Conservation (phyloP, 441 rosid species). For the Euphorbia celastroides region DNA sequence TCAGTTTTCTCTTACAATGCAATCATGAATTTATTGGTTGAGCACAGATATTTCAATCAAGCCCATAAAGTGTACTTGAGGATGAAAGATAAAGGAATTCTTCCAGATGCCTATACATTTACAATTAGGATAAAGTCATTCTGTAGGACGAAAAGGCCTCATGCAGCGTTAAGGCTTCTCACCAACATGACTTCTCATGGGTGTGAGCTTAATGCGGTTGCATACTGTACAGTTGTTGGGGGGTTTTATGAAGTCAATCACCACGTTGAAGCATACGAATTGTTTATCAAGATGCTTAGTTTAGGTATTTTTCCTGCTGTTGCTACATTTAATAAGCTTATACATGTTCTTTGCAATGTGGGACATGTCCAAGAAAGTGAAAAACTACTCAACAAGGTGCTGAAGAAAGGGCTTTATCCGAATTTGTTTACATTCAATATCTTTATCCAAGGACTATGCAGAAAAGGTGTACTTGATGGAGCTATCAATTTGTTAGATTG, state of each 20-base stretch:
- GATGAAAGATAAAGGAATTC: slow-evolving; percentile 61
- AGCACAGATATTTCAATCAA: slow-evolving; percentile 56
- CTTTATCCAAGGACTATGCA: slow-evolving; percentile 77
- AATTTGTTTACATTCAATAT: slow-evolving; percentile 78
- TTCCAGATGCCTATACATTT: slow-evolving; percentile 79
- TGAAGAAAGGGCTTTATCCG: slow-evolving; percentile 66
- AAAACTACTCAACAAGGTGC: slow-evolving; percentile 62
- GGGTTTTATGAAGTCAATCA: slow-evolving; percentile 66
- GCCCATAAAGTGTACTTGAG: slow-evolving; percentile 85
- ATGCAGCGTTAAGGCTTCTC: slow-evolving; percentile 78
- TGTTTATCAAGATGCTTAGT: slow-evolving; percentile 75
- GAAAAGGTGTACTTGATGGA: slow-evolving; percentile 48
- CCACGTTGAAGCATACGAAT: slow-evolving; percentile 51
- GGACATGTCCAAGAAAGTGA: slow-evolving; percentile 73
- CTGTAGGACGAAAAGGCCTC: slow-evolving; percentile 73
- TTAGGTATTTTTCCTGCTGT: slow-evolving; percentile 46
- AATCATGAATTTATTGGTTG: slow-evolving; percentile 82
- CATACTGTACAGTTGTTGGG: slow-evolving; percentile 66
- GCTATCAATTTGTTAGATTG: slow-evolving; percentile 63
- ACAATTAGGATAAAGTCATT: slow-evolving; percentile 88
- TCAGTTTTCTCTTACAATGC: slow-evolving; percentile 71
- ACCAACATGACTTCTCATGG: slow-evolving; percentile 73
- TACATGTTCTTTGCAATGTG: slow-evolving; percentile 70
- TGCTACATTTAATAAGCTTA: slow-evolving; percentile 67
- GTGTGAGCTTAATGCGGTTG: slow-evolving; percentile 64